Evolutionary conservation across 2,329 filamentous ascomycete species (phyloP).

Genomic region (Microdochium paspali): DNA sequence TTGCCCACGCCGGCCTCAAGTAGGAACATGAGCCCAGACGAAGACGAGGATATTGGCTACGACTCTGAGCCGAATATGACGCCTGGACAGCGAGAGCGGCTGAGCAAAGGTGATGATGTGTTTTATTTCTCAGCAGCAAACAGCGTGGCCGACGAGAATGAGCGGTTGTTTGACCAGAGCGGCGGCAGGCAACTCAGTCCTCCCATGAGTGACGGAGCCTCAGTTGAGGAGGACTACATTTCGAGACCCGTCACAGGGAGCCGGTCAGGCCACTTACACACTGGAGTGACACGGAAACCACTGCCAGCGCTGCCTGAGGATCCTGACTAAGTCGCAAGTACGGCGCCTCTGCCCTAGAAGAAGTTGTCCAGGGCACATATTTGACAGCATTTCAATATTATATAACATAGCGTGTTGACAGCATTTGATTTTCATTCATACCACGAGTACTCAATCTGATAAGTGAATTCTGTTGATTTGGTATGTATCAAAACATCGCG

Average conservation of each 20-base stretch:
- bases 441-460: neutral
- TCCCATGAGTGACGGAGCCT: neutral
- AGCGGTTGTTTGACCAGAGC: neutral
- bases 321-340: conserved; percentile 9
- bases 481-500: neutral
- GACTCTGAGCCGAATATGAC: conserved; percentile 21
- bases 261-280: neutral
- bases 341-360: too few relatives aligned
- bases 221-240: neutral
- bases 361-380: too few relatives aligned
- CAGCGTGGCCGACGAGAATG: conserved; percentile 5
- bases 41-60: conserved; percentile 13
- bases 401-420: neutral
- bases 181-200: neutral
- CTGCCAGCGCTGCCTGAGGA: conserved; percentile 32
- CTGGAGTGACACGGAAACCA: conserved; percentile 25
- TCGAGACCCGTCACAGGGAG: neutral
- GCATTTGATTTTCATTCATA: neutral
- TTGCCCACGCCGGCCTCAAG: conserved; percentile 14
- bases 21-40: neutral
- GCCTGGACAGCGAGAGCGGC: conserved; percentile 2
- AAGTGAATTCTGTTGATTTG: neutral
- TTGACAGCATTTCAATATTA: too few relatives aligned
- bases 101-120: neutral
- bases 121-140: conserved; percentile 12